phyloP scores from a whole-genome alignment of 805 yeast species.

The Wickerhamiella dianesei region DNA sequence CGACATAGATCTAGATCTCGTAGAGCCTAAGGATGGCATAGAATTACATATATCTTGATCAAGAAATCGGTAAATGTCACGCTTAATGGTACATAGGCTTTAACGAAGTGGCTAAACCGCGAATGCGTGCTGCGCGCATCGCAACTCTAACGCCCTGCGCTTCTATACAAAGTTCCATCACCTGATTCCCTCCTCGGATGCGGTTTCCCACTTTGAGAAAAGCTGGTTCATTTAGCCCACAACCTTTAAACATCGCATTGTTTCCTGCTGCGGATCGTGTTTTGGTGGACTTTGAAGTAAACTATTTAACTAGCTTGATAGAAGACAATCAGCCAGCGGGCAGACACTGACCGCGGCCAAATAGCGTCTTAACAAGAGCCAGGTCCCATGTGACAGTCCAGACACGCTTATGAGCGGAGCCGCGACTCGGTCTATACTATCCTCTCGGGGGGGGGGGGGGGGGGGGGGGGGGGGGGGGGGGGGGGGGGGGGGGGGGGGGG shows the following conservation, averaged over 20 bases:
- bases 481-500: no score
- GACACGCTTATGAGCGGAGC: background rate
- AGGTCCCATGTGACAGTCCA: background rate
- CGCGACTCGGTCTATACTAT: no score
- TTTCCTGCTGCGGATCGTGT: background rate
- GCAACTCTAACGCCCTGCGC: no score
- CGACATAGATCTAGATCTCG: no score
- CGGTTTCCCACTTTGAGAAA: background rate
- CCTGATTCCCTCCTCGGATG: background rate
- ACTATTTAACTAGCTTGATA: background rate
- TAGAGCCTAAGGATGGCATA: no score
- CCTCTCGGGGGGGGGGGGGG: no score
- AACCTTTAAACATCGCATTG: background rate
- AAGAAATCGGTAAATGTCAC: background rate
- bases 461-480: no score
- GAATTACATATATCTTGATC: background rate
- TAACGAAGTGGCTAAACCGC: background rate
- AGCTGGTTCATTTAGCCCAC: background rate
- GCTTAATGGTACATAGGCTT: no score
- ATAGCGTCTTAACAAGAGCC: background rate
- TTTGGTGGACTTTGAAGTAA: background rate
- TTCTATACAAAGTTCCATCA: background rate
- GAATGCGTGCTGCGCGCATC: background rate
- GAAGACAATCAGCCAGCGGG: background rate
- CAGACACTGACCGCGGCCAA: background rate